Evolutionary conservation across 257 asterid species (phyloP), one percentile per base, ranked within the genome.

Genomic region (Leptodermis oblonga): DNA sequence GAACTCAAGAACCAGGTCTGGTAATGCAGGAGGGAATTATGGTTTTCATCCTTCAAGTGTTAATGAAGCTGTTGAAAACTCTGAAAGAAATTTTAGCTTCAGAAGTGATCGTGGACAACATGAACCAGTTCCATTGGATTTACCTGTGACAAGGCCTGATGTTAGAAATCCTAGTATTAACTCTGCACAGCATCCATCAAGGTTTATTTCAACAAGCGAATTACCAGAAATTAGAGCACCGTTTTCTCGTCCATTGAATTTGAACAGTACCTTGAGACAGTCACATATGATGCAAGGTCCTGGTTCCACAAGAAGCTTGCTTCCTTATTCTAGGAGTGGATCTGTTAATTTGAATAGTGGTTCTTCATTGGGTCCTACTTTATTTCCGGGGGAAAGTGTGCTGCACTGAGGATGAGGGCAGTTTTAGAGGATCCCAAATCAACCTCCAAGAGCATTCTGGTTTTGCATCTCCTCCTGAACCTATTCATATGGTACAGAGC

Each of bases 401-500:
- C 74, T 61, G 74, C 77, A 7, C 66, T 70, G 20, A 83, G 67
- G 89, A 79, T 69, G 98, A 82, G 68, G 70, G 65, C 41, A 73
- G 59, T 62, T 73, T 69, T 36, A 74, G 93, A 80, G 76, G 75
- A 69, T 67, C 91, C 55, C 78, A 78, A 14, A 82, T 87, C 72
- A 83, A 72, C 69, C 81, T 68, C 74, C 76, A 71, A 3, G 92
- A 84, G 58, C 78, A 76, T 74, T 79, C 86, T 67, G 70, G 76
- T 74, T 79, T 74, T 53, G 82, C 76, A 62, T 58, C 92, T 52
- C 79, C 79, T 70, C 56, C 88, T 0, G 95, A 84, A 81, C 70
- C 86, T 7, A 82, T 87, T 83, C 81, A 73, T 72, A 28, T 72
- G 58, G 51, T 65, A 53, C 89, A 46, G 93, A 88, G 48, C 85